Percentiles rank a stretch among this genome's conserved stretches.
Evolutionary conservation across 2,329 filamentous ascomycete species (phyloP).

Genomic region (Dendrostoma leiphaemia): DNA sequence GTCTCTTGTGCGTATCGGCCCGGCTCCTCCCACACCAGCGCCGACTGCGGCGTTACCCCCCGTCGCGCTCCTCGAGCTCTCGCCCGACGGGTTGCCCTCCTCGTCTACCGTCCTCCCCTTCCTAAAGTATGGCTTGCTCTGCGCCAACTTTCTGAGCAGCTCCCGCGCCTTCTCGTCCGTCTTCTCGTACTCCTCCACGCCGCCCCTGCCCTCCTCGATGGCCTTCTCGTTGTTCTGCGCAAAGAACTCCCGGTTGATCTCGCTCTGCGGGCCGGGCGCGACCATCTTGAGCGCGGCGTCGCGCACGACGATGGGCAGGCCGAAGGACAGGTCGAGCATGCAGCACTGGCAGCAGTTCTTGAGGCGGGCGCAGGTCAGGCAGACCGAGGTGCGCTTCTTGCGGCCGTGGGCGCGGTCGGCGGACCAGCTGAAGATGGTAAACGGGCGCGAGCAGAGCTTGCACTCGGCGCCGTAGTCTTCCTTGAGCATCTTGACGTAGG

Average conservation of each 20-base stretch:
- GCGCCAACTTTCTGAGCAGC: conserved; percentile 77
- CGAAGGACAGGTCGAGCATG: conserved; percentile 97
- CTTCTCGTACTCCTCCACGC: conserved; percentile 89
- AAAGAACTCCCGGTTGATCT: conserved; percentile 95
- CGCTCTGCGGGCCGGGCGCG: conserved; percentile 85
- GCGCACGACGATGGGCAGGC: conserved; percentile 88
- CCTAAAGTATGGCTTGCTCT: conserved; percentile 93
- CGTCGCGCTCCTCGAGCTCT: conserved; percentile 35
- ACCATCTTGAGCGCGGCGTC: conserved; percentile 98
- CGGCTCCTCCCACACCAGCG: conserved; percentile 61
- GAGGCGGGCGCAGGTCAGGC: conserved; percentile 90
- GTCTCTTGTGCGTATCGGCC: conserved; percentile 77
- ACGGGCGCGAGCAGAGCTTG: conserved; percentile 88
- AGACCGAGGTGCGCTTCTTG: conserved; percentile 92
- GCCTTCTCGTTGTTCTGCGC: conserved; percentile 96
- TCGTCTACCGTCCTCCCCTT: conserved; percentile 77
- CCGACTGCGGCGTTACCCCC: conserved; percentile 49
- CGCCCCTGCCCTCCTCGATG: conserved; percentile 85
- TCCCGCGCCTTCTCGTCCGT: conserved; percentile 96
- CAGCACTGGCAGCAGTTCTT: conserved; percentile 99
- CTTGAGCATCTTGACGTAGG: conserved; percentile 98
- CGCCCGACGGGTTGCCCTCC: conserved; percentile 38
- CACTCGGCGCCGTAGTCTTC: conserved; percentile 90
- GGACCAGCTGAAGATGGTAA: conserved; percentile 95
- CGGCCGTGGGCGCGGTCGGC: conserved; percentile 82